Percentiles rank a stretch among this genome's conserved stretches.
Evolutionary conservation across 1,284 basidiomycete species (phyloP).

Genomic region (Porogramme epimiltina): DNA sequence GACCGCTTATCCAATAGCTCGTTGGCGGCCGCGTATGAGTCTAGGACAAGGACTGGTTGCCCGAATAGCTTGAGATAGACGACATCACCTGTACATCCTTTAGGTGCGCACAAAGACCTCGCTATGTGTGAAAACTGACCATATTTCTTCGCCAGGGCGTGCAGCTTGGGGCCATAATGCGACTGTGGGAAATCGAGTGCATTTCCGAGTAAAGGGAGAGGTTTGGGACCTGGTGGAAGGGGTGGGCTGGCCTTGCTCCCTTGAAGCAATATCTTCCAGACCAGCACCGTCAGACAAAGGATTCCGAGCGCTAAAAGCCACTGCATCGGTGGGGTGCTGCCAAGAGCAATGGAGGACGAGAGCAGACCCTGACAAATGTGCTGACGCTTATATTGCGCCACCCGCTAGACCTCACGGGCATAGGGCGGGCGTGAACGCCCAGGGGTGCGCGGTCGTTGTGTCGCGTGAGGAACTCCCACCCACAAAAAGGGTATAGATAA

Average conservation of each 20-base stretch:
- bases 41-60: constrained; percentile 8
- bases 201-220: constrained; percentile 2
- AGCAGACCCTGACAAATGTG: too few species aligned
- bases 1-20: constrained; percentile 5
- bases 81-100: constrained; percentile 4
- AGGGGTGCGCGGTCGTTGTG: too few species aligned
- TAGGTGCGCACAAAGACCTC: constrained; percentile 2
- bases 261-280: neutral
- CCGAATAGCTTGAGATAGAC: constrained; percentile 7
- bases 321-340: too few species aligned
- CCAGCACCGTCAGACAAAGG: too few species aligned
- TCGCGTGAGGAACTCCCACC: too few species aligned
- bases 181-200: neutral
- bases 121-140: too few species aligned
- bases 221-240: constrained; percentile 5
- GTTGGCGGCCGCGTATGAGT: constrained; percentile 2
- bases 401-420: too few species aligned
- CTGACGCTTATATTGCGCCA: too few species aligned
- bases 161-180: constrained; percentile 2
- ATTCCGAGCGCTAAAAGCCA: too few species aligned
- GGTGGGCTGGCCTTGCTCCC: neutral
- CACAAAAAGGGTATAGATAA: too few species aligned
- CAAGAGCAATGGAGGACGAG: too few species aligned
- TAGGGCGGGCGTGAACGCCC: too few species aligned
- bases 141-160: neutral